Evolutionary conservation across 805 yeast species (phyloP), one percentile per base, ranked within the genome.

Genomic region (Saccharomycopsis schoenii): DNA sequence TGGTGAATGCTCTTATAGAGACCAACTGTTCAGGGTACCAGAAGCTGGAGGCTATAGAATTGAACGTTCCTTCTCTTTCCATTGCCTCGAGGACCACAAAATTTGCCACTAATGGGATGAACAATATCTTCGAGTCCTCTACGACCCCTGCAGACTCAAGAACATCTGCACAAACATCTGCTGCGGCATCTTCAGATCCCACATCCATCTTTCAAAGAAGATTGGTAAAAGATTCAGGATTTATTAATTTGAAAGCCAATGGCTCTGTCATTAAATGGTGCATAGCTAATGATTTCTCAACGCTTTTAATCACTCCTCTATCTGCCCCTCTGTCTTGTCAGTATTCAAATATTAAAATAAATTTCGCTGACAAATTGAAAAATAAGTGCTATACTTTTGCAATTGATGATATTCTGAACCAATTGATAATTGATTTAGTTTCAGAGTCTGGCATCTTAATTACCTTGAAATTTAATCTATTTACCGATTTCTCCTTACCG

Each of bases 381-480:
- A 58, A 69, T 0, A 66, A 73, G 54, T 81, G 84, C 64, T 59
- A 79, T 1, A 63, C 73, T 0, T 64, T 80, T 2, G 60, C 70
- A 10, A 76, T 76, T 40, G 69, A 69, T 39, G 37, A 40, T 42
- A 47, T 66, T 66, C 2, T 69, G 68, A 2, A 65, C 60, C 9
- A 72, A 69, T 9, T 43, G 63, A 84, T 82, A n/a, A 63, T 84
- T 19, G 89, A 86, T 69, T 66, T 82, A 9, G 72, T 88, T 15
- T 82, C 84, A 36, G 76, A 74, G 24, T 71, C 74, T 21, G 85
- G 81, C 60, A 70, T 81, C 17, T 69, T 86, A 25, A 75, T 84
- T 50, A 81, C 89, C 0, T 64, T 84, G 39, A 67, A 71, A 2
- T 63, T 87, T 36, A 71, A 74, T 17, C 64, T 78, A 10, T 66